Conservation (phyloP, 1,284 basidiomycete genomes). For the Inonotus hispidus region DNA sequence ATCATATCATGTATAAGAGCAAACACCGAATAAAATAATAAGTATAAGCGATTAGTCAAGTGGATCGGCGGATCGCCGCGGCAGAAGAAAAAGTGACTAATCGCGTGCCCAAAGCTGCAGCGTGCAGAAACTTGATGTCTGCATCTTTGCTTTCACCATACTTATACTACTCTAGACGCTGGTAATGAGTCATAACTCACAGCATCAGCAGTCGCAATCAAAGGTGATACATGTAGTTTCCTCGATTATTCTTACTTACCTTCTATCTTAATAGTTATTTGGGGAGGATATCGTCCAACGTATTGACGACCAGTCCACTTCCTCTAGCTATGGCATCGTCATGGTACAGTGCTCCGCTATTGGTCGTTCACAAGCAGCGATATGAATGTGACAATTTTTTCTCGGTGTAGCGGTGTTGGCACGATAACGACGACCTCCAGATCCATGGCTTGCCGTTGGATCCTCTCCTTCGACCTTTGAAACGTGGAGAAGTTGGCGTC, state of each 20-base stretch:
- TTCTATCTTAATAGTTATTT: slow-evolving; percentile 49
- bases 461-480: slow-evolving; percentile 71
- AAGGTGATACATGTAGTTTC: neutral
- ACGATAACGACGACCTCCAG: slow-evolving; percentile 56
- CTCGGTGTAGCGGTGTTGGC: slow-evolving; percentile 64
- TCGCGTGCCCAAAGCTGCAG: neutral
- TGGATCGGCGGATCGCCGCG: neutral
- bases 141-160: neutral
- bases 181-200: neutral
- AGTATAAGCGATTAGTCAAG: neutral
- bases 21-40: too few relatives aligned
- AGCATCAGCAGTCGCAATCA: neutral
- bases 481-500: slow-evolving; percentile 78
- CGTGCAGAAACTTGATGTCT: neutral
- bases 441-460: slow-evolving; percentile 40
- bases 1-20: too few relatives aligned
- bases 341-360: slow-evolving; percentile 35
- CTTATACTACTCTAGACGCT: neutral
- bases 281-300: slow-evolving; percentile 69
- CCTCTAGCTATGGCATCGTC: slow-evolving; percentile 43
- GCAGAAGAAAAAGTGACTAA: neutral
- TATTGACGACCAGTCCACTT: slow-evolving; percentile 34
- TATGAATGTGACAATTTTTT: neutral
- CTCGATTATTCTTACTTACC: neutral
- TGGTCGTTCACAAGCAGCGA: neutral